Evolutionary conservation across 306 rosid genomes (phyloP).

Genomic region (Spatholobus suberectus): DNA sequence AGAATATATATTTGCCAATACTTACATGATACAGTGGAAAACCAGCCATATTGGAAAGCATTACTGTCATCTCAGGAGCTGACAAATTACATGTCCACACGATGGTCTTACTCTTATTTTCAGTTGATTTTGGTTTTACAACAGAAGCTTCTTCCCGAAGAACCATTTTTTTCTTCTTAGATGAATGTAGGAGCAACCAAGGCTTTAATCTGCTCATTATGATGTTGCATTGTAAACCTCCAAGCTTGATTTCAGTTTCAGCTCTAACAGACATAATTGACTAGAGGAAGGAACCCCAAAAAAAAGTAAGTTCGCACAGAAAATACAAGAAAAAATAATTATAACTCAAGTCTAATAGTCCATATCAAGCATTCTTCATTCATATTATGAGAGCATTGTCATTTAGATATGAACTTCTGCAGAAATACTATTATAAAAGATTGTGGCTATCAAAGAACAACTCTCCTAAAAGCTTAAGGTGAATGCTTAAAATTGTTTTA

Average conservation of each 20-base stretch:
- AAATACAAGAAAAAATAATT: slow-evolving; percentile 11
- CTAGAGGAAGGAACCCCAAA: slow-evolving; percentile 52
- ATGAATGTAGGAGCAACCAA: slow-evolving; percentile 69
- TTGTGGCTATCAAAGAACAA: not conserved
- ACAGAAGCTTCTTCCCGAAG: slow-evolving; percentile 66
- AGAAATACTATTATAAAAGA: not conserved
- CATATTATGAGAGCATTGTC: not conserved
- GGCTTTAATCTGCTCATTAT: slow-evolving; percentile 75
- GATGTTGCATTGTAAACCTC: slow-evolving; percentile 76
- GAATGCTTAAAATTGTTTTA: not conserved
- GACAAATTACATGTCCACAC: slow-evolving; percentile 85
- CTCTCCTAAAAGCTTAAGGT: not conserved
- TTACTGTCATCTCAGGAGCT: slow-evolving; percentile 77
- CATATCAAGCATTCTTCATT: slow-evolving; percentile 3
- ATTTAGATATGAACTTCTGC: not conserved
- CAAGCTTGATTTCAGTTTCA: slow-evolving; percentile 87
- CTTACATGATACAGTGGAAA: slow-evolving; percentile 80
- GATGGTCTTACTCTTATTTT: slow-evolving; percentile 62
- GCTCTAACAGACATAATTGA: slow-evolving; percentile 64
- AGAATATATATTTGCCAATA: slow-evolving; percentile 21
- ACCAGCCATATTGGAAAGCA: slow-evolving; percentile 65
- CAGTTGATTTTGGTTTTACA: slow-evolving; percentile 64
- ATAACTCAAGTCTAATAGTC: not conserved
- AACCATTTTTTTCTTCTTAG: slow-evolving; percentile 77
- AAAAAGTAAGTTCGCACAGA: slow-evolving; percentile 28